Percentiles rank a stretch among this genome's conserved stretches.
These are phyloP conservation scores for Rhizoclosmatium sp. DNA, from an alignment of 192 early-diverging fungal genomes.

Conservation along the genomic window DNA sequence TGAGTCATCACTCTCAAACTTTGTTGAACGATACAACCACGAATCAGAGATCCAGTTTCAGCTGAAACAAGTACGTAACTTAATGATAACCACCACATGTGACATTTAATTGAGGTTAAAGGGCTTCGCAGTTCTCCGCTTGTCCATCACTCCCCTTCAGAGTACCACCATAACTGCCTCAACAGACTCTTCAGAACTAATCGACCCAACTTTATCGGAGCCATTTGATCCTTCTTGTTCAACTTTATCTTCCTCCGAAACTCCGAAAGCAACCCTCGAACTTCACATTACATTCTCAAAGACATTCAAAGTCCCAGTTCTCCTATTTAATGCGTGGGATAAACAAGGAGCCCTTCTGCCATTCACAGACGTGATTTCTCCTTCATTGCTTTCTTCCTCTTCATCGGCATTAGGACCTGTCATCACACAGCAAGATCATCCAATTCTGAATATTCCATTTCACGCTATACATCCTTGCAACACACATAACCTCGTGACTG, in stretches of 20 bases:
- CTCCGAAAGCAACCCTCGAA: neutral
- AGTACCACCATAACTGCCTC: too few relatives aligned
- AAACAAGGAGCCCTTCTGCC: neutral
- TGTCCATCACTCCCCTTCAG: too few relatives aligned
- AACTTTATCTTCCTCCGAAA: neutral
- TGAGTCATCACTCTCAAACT: too few relatives aligned
- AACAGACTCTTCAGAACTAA: too few relatives aligned
- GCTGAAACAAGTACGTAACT: too few relatives aligned
- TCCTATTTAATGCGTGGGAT: constrained; percentile 27
- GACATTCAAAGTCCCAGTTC: neutral
- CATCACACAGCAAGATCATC: constrained; percentile 27
- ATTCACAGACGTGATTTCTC: neutral
- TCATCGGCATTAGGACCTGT: neutral
- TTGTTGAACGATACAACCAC: too few relatives aligned
- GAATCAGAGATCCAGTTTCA: too few relatives aligned
- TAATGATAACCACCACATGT: too few relatives aligned
- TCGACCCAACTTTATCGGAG: neutral
- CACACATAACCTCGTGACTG: neutral
- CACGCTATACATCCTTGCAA: constrained; percentile 22
- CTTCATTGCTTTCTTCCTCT: neutral
- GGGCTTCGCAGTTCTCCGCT: too few relatives aligned
- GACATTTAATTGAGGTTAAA: too few relatives aligned
- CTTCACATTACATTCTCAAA: constrained; percentile 20
- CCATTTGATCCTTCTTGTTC: neutral
- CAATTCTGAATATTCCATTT: neutral